Percentiles rank a stretch among this genome's conserved stretches.
phyloP scores from a whole-genome alignment of 768 basidiomycete species.

The Suillus weaverae region DNA sequence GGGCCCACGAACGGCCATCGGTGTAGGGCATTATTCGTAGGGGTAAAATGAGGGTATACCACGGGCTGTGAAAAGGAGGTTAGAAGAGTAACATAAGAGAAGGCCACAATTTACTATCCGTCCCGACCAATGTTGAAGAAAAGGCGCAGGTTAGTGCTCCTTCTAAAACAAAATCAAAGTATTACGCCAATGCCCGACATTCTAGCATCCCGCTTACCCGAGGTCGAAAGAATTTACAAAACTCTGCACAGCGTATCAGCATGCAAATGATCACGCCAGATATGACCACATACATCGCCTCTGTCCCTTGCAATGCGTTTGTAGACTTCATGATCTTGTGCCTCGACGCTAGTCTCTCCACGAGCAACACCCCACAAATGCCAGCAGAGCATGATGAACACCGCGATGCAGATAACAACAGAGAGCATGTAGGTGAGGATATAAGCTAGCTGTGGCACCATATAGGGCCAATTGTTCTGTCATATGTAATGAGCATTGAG shows the following conservation, averaged over 20 bases:
- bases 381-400: conserved; percentile 70
- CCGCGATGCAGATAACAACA: conserved; percentile 71
- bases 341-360: conserved; percentile 90
- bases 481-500: conserved; percentile 1
- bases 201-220: conserved; percentile 49
- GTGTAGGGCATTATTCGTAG: conserved; percentile 78
- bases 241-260: conserved; percentile 38
- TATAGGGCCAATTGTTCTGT: conserved; percentile 52
- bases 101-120: conserved; percentile 67
- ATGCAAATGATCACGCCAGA: neutral
- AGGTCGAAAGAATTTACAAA: conserved; percentile 94
- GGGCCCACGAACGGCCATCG: conserved; percentile 81
- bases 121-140: conserved; percentile 86
- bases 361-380: conserved; percentile 69
- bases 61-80: conserved; percentile 49
- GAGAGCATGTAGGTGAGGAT: conserved; percentile 77
- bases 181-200: neutral
- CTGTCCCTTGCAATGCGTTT: conserved; percentile 63
- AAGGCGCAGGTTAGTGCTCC: conserved; percentile 65
- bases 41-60: conserved; percentile 80
- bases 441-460: conserved; percentile 67
- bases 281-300: conserved; percentile 55
- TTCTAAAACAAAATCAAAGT: conserved; percentile 30
- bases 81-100: neutral
- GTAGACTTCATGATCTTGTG: conserved; percentile 84